phyloP scores from a whole-genome alignment of 2,329 filamentous ascomycete species.

The Trichoderma pleuroti region DNA sequence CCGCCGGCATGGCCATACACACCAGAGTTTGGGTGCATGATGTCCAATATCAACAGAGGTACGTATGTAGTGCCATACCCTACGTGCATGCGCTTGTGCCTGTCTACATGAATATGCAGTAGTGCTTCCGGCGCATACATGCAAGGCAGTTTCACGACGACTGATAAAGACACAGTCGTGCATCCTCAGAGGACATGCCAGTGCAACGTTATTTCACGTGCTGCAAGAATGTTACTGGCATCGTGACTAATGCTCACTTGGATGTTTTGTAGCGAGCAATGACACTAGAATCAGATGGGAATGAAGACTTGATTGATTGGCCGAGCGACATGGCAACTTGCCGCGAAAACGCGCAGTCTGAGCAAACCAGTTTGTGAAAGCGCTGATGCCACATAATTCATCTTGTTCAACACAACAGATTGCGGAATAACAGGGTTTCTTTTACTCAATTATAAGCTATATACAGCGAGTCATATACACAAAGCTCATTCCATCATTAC shows the following conservation, averaged over 20 bases:
- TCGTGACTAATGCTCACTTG: background rate
- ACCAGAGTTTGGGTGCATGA: background rate
- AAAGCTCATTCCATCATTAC: background rate
- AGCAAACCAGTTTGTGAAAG: background rate
- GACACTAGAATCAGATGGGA: background rate
- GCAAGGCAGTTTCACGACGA: background rate
- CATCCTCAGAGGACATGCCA: background rate
- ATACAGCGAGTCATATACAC: slow-evolving; percentile 8
- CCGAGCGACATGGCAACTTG: background rate
- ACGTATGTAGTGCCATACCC: background rate
- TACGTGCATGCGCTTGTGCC: background rate
- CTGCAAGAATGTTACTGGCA: background rate
- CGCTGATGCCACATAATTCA: background rate
- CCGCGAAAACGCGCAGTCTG: background rate
- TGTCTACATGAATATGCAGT: background rate
- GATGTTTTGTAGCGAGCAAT: background rate
- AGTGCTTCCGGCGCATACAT: background rate
- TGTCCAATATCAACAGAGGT: background rate
- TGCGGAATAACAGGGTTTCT: background rate
- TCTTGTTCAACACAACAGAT: background rate
- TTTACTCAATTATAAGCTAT: background rate
- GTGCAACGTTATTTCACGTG: background rate
- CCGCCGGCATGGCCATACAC: background rate
- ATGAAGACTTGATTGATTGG: background rate
- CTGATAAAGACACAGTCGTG: background rate